Base-by-base conservation (phyloP, 306 rosid genomes). In the Lathyrus oleraceus region DNA sequence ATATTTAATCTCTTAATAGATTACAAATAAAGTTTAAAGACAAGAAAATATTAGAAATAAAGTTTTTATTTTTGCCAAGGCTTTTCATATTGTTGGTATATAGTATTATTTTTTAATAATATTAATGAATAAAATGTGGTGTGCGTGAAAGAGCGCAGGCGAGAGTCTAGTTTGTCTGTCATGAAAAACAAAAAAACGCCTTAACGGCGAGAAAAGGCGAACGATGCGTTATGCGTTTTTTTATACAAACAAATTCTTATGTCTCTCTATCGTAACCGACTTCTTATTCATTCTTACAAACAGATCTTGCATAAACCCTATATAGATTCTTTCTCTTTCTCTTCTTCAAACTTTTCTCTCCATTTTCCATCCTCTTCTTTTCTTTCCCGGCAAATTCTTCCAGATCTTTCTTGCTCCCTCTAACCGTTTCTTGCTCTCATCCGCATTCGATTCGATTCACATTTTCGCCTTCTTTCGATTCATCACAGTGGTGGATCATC, bases 251-350 rank as follows among this genome's bases (percentile, higher is more conserved):
- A 14, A 66, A 15, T 20, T 17, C 14, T 32, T n/a, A 30, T 60
- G 13, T 69, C 53, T 54, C 56, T 43, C 39, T 14, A 44, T 59
- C 15, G 74, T 76, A 86, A 84, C 89, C 14, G 81, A 52, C 39
- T 35, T 35, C 4, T 21, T 21, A 21, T 21, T 21, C 8, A 21
- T 21, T 21, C 8, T 35, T 2, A 1, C 39, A 35, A 80, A 74
- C 87, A 76, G 90, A 91, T 91, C 97, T 86, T 78, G 78, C 59
- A 62, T 30, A 74, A 78, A 69, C 81, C 85, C 79, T 79, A 40
- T 54, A 35, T 4, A 17, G 15, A n/a, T 42, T 11, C 9, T 20
- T 6, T 38, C 36, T 30, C 3, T 20, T 19, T 60, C 15, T 25
- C 65, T 25, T 68, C 75, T 25, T 68, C 73, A 73, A 43, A 71